Percentiles rank a stretch among this genome's conserved stretches.
Conservation (phyloP, 495 filamentous ascomycete genomes). For the Bacidia gigantensis region DNA sequence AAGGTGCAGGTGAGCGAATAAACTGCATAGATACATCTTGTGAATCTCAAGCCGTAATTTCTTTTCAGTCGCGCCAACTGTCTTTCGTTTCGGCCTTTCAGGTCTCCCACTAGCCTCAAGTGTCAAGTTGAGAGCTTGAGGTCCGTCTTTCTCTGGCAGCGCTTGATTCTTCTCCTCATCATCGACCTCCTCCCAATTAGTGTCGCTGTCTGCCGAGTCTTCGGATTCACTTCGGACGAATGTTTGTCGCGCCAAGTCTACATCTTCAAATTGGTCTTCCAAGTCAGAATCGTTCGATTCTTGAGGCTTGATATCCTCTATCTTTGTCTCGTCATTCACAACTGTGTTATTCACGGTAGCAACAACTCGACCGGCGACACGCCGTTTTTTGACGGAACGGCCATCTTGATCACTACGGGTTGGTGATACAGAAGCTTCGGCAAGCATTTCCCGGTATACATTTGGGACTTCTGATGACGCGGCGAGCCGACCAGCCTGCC, state of each 20-base stretch:
- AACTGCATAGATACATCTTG: constrained; percentile 72
- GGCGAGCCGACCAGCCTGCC: background rate
- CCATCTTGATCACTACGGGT: constrained; percentile 21
- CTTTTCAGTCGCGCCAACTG: constrained; percentile 54
- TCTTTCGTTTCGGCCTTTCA: constrained; percentile 34
- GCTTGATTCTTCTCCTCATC: constrained; percentile 20
- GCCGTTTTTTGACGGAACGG: constrained; percentile 33
- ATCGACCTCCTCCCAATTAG: constrained; percentile 59
- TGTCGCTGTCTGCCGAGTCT: constrained; percentile 40
- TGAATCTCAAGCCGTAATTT: constrained; percentile 61
- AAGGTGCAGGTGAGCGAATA: constrained; percentile 57
- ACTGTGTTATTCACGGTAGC: too few relatives aligned
- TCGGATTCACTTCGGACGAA: constrained; percentile 32
- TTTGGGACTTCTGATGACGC: constrained; percentile 29
- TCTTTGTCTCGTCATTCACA: too few relatives aligned
- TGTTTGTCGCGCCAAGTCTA: constrained; percentile 17
- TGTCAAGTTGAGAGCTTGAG: constrained; percentile 41
- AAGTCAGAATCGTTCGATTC: constrained; percentile 17
- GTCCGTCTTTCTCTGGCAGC: constrained; percentile 19
- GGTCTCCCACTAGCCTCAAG: constrained; percentile 35
- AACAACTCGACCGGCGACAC: constrained; percentile 19
- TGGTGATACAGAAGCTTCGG: constrained; percentile 38
- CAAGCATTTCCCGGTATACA: constrained; percentile 55
- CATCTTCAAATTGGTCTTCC: constrained; percentile 10
- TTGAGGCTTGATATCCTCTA: too few relatives aligned